These are phyloP conservation scores for Alternaria panax DNA, from an alignment of 2,329 filamentous ascomycete species.

Conservation along the genomic window DNA sequence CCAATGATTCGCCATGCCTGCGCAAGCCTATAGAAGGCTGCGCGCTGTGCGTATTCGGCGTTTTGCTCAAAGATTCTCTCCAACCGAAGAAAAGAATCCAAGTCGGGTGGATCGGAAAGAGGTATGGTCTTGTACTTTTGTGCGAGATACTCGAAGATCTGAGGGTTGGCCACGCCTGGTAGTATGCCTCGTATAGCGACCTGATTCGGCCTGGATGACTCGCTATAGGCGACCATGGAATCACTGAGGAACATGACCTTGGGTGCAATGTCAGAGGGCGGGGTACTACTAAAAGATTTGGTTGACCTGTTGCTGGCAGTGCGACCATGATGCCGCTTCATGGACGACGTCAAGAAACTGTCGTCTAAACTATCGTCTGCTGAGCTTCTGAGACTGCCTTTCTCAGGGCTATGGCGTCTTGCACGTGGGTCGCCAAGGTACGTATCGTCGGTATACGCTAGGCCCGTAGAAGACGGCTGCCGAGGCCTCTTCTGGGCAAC, in stretches of 20 bases:
- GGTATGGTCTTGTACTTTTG: slow-evolving; percentile 54
- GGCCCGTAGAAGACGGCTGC: slow-evolving; percentile 51
- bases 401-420: slow-evolving; percentile 56
- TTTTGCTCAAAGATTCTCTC: slow-evolving; percentile 61
- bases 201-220: slow-evolving; percentile 53
- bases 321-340: slow-evolving; percentile 57
- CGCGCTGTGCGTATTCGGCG: slow-evolving; percentile 60
- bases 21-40: slow-evolving; percentile 60
- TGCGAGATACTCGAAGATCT: slow-evolving; percentile 53
- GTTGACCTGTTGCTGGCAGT: slow-evolving; percentile 56
- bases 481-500: slow-evolving; percentile 61
- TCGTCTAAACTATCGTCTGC: slow-evolving; percentile 66
- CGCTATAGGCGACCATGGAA: slow-evolving; percentile 54
- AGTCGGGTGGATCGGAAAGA: slow-evolving; percentile 48
- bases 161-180: slow-evolving; percentile 51
- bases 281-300: slow-evolving; percentile 63
- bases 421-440: slow-evolving; percentile 53
- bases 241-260: slow-evolving; percentile 61
- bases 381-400: slow-evolving; percentile 58
- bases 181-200: slow-evolving; percentile 59
- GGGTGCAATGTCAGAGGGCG: slow-evolving; percentile 57
- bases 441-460: slow-evolving; percentile 49
- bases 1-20: slow-evolving; percentile 67
- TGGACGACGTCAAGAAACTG: slow-evolving; percentile 58
- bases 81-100: slow-evolving; percentile 47